Base-by-base conservation (phyloP, 139 green algal species). In the Zygnema cylindricum region DNA sequence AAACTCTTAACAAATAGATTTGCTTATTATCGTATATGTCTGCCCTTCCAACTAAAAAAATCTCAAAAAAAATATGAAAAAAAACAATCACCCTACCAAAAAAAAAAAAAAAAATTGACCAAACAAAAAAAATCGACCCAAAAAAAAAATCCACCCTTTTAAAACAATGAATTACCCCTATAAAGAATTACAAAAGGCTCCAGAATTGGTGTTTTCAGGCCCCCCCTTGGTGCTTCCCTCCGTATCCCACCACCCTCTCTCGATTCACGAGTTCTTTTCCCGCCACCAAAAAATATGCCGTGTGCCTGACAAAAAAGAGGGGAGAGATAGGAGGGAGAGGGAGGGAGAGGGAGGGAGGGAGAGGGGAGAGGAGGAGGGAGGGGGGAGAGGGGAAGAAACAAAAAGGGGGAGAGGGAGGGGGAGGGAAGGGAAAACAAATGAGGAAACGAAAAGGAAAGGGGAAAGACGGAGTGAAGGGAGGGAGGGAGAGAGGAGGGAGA, bases 211-310 rank as follows among this genome's bases (percentile, higher is more conserved):
- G 49, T 16, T 7, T 7, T 84, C 40, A 86, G 36, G 81, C 81
- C 25, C 43, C 43, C 32, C 81, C 81, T 21, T 25, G n/a, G 36
- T 86, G 81, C 43, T 86, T 86, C 23, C 81, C 82, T 42, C n/a
- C 82, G 32, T 88, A 88, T 22, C 82, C 82, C 30, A 88, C 82
- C 1, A 88, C 2, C 23, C 55, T 41, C 55, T 83, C 40, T 22
- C 49, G 2, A 69, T 89, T 89, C 3, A 89, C 84, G 42, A 89
- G 84, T 69, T 86, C 84, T 30, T 89, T 89, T n/a, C 84, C 84
- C 2, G 73, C 84, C 38, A 89, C 84, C 39, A 89, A 39, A 41
- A 89, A 89, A 41, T 89, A 87, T 2, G 84, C 84, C 35, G 84
- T 89, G 73, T 89, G 84, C 73, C 84, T 89, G 84, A n/a, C n/a